Percentiles rank a stretch among this genome's conserved stretches.
Conservation (phyloP, 1,284 basidiomycete genomes). For the Gomphus bonarii region DNA sequence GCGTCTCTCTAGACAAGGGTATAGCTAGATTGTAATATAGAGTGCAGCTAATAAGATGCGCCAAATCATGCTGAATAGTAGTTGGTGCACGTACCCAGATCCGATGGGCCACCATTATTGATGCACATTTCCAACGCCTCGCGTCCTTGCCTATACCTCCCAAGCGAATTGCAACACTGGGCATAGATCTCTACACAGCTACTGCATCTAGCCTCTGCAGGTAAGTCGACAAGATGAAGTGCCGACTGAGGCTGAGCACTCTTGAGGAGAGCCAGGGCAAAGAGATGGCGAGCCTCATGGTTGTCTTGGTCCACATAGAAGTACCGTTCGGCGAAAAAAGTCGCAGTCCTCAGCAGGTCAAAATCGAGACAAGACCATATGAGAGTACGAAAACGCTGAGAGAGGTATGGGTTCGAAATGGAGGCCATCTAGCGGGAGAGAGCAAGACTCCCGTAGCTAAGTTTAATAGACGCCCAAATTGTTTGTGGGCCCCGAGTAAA, state of each 20-base stretch:
- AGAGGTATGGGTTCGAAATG: conserved; percentile 31
- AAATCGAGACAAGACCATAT: conserved; percentile 73
- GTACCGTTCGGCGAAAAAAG: conserved; percentile 77
- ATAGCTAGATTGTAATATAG: conserved; percentile 13
- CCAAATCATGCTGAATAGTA: conserved; percentile 8
- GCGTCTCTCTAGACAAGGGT: conserved; percentile 25
- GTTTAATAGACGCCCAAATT: neutral
- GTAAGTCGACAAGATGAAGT: conserved; percentile 54
- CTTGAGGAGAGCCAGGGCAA: conserved; percentile 67
- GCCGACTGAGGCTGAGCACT: conserved; percentile 73
- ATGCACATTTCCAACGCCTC: conserved; percentile 59
- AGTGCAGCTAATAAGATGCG: conserved; percentile 15
- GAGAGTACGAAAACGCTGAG: conserved; percentile 55
- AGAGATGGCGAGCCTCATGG: conserved; percentile 79
- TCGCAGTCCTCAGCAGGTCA: conserved; percentile 61
- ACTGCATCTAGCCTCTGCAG: conserved; percentile 46
- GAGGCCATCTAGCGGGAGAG: conserved; percentile 1
- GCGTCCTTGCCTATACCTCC: conserved; percentile 59
- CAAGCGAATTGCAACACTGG: conserved; percentile 63
- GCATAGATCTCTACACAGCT: conserved; percentile 75
- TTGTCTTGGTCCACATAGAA: conserved; percentile 53
- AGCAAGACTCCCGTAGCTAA: neutral
- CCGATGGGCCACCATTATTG: conserved; percentile 15
- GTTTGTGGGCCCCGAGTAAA: neutral
- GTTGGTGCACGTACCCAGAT: conserved; percentile 16